phyloP scores from a whole-genome alignment of 495 filamentous ascomycete species.

The Trichoderma erinaceum region DNA sequence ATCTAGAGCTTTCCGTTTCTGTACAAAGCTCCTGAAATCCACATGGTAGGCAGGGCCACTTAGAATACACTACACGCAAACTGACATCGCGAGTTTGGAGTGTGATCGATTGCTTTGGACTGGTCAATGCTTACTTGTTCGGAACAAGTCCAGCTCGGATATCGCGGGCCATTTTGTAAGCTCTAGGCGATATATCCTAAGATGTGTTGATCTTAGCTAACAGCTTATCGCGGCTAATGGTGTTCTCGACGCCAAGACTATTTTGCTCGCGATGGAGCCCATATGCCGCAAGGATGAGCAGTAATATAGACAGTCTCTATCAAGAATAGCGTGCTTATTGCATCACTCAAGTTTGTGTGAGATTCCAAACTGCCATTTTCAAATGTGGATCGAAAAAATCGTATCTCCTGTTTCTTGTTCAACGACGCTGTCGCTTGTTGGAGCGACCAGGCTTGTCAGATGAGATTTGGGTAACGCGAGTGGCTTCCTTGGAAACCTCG shows the following conservation, averaged over 20 bases:
- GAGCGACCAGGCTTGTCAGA: neutral
- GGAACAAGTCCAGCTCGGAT: neutral
- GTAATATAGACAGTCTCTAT: neutral
- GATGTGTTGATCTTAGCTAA: neutral
- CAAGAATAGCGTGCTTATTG: neutral
- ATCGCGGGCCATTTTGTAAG: neutral
- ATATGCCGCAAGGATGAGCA: neutral
- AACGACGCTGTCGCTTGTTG: neutral
- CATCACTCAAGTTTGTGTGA: neutral
- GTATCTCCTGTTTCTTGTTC: neutral
- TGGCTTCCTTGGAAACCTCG: neutral
- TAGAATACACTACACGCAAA: neutral
- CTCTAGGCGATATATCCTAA: neutral
- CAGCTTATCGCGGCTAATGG: neutral
- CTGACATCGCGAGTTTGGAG: neutral
- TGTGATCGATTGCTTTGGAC: neutral
- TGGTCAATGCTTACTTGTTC: neutral
- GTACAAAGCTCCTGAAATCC: neutral
- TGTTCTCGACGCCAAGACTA: neutral
- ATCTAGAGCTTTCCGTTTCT: neutral
- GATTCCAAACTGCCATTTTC: neutral
- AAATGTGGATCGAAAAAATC: neutral
- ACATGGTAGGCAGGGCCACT: neutral
- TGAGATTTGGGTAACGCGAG: constrained; percentile 6
- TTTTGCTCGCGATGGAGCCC: neutral